Conservation (phyloP, 2,329 filamentous ascomycete genomes). For the Hortaea werneckii region DNA sequence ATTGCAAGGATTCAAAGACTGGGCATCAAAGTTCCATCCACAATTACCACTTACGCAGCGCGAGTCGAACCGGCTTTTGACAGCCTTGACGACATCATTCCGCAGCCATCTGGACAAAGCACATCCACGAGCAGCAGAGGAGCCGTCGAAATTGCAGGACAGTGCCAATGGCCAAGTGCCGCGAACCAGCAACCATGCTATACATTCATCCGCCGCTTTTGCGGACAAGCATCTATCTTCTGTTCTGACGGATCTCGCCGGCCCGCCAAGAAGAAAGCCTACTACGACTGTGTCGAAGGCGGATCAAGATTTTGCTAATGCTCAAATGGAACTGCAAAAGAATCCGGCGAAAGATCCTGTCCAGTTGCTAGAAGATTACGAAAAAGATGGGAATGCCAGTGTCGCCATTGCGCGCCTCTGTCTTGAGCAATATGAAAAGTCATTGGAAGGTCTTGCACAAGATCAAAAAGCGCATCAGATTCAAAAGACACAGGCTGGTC, state of each 20-base stretch:
- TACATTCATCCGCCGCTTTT: conserved; percentile 27
- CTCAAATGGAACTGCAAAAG: conserved; percentile 17
- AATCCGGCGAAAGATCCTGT: conserved; percentile 28
- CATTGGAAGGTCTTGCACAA: conserved; percentile 8
- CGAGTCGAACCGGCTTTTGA: conserved; percentile 51
- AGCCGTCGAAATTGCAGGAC: conserved; percentile 9
- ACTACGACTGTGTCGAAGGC: background rate
- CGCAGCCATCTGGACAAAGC: conserved; percentile 51
- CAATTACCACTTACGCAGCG: conserved; percentile 44
- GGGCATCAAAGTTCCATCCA: conserved; percentile 45
- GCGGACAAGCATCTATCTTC: conserved; percentile 40
- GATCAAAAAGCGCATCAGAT: conserved; percentile 6
- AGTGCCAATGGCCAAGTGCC: conserved; percentile 1
- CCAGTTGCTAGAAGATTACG: conserved; percentile 31
- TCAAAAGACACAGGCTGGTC: conserved; percentile 15
- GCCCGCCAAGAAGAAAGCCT: conserved; percentile 1
- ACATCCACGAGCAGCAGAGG: conserved; percentile 34
- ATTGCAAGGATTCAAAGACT: conserved; percentile 36
- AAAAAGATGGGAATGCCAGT: conserved; percentile 28
- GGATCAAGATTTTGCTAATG: conserved; percentile 11
- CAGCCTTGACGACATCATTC: conserved; percentile 53
- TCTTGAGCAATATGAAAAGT: conserved; percentile 22
- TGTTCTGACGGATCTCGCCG: conserved; percentile 39
- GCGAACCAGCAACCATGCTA: conserved; percentile 2
- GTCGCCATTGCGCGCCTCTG: conserved; percentile 30